Evolutionary conservation across 257 asterid genomes (phyloP).

Genomic region (Rauvolfia tetraphylla): DNA sequence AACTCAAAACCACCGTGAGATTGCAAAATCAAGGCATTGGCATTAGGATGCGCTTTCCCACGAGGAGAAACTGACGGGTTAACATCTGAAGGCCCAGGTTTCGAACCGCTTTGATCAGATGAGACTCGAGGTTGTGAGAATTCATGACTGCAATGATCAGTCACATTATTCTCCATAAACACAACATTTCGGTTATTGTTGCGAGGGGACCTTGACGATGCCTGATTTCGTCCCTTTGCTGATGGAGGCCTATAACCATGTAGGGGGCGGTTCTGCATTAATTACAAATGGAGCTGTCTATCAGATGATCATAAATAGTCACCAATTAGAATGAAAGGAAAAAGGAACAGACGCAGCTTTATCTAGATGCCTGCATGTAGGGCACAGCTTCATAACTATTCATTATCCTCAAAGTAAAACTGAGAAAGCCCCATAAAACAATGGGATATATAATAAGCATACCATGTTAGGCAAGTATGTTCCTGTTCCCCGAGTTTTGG

Average conservation of each 20-base stretch:
- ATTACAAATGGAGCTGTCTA: constrained; percentile 9
- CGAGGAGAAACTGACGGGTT: constrained; percentile 34
- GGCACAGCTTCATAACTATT: constrained; percentile 10
- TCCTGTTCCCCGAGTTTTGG: constrained; percentile 80
- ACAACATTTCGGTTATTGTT: constrained; percentile 28
- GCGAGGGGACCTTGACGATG: constrained; percentile 36
- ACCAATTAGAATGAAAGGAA: constrained; percentile 4
- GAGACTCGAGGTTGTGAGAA: constrained; percentile 26
- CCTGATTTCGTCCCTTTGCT: constrained; percentile 44
- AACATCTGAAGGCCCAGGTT: constrained; percentile 23
- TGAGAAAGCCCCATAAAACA: constrained; percentile 7
- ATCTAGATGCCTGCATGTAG: constrained; percentile 2
- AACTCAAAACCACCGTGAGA: constrained; percentile 38
- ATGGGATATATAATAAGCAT: constrained; percentile 18
- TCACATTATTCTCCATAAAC: constrained; percentile 31
- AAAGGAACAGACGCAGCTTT: neutral
- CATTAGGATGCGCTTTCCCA: constrained; percentile 27
- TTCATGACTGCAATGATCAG: constrained; percentile 43
- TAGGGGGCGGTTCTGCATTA: constrained; percentile 42
- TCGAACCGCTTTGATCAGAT: constrained; percentile 23
- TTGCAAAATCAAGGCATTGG: constrained; percentile 29
- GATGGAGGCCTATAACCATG: constrained; percentile 45
- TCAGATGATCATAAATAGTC: constrained; percentile 10
- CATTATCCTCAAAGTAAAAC: constrained; percentile 8
- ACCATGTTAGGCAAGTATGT: constrained; percentile 78